Evolutionary conservation across 1,284 basidiomycete genomes (phyloP).

Genomic region (Sanguinoderma infundibulare): DNA sequence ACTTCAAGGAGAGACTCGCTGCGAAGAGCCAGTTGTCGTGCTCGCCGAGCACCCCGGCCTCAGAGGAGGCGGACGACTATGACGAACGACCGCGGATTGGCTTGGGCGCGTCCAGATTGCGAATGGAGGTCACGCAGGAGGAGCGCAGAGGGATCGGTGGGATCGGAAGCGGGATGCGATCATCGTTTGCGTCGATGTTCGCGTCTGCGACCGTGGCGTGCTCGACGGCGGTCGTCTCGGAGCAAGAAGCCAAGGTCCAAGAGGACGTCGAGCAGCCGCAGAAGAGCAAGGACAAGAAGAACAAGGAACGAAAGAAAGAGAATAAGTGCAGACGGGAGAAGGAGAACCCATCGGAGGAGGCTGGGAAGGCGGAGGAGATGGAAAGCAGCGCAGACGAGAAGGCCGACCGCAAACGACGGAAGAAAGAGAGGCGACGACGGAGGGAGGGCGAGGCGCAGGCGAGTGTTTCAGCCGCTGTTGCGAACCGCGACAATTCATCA

Average conservation of each 20-base stretch:
- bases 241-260: neutral
- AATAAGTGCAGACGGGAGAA: slow-evolving; percentile 16
- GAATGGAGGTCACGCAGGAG: slow-evolving; percentile 12
- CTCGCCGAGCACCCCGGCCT: slow-evolving; percentile 7
- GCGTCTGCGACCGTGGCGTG: slow-evolving; percentile 16
- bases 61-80: neutral
- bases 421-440: slow-evolving; percentile 21
- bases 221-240: slow-evolving; percentile 3
- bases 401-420: slow-evolving; percentile 22
- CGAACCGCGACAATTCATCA: neutral
- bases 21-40: slow-evolving; percentile 31
- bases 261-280: slow-evolving; percentile 2
- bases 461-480: neutral
- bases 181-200: slow-evolving; percentile 25
- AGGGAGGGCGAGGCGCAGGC: slow-evolving; percentile 16
- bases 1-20: slow-evolving; percentile 41
- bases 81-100: slow-evolving; percentile 25
- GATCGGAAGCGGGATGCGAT: slow-evolving; percentile 20
- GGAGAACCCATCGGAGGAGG: slow-evolving; percentile 8
- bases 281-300: slow-evolving; percentile 13
- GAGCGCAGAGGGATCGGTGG: slow-evolving; percentile 20
- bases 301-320: slow-evolving; percentile 15
- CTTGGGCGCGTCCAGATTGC: slow-evolving; percentile 21
- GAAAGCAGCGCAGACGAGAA: slow-evolving; percentile 11
- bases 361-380: no score